Percentiles rank a stretch among this genome's conserved stretches.
Conservation (phyloP, 768 basidiomycete genomes). For the Polyporus arcularius region DNA sequence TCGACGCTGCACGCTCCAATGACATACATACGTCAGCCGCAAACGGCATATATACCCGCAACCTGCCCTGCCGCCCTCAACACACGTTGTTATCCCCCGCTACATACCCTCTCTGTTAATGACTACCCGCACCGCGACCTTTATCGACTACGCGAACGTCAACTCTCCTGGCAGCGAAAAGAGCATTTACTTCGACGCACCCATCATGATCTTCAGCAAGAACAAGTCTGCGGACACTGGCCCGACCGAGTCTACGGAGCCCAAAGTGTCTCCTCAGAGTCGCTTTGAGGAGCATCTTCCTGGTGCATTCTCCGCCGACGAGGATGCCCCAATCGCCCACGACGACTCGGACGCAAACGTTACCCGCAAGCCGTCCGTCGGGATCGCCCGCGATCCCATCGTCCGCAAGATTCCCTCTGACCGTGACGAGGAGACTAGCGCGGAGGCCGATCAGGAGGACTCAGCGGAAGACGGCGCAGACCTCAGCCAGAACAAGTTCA, state of each 20-base stretch:
- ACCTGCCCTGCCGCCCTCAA: neutral
- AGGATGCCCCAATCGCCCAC: neutral
- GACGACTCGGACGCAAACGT: neutral
- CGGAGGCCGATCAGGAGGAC: neutral
- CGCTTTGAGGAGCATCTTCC: neutral
- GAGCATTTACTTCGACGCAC: slow-evolving; percentile 49
- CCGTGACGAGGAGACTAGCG: slow-evolving; percentile 2
- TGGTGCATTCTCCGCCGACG: slow-evolving; percentile 2
- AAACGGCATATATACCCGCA: neutral
- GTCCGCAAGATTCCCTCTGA: slow-evolving; percentile 6
- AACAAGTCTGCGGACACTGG: neutral
- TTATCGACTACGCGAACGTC: slow-evolving; percentile 15
- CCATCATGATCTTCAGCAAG: slow-evolving; percentile 32
- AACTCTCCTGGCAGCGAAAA: slow-evolving; percentile 34
- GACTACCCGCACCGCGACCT: slow-evolving; percentile 11
- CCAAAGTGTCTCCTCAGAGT: neutral
- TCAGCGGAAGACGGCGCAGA: neutral
- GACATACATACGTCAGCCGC: slow-evolving; percentile 13
- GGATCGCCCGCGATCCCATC: slow-evolving; percentile 12
- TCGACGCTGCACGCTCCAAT: slow-evolving; percentile 12
- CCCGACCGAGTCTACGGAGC: neutral
- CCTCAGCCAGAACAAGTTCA: neutral
- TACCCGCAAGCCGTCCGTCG: slow-evolving; percentile 5
- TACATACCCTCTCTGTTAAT: neutral
- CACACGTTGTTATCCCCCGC: neutral